Evolutionary conservation across 2,329 filamentous ascomycete genomes (phyloP).

Genomic region (Alternaria consortialis): DNA sequence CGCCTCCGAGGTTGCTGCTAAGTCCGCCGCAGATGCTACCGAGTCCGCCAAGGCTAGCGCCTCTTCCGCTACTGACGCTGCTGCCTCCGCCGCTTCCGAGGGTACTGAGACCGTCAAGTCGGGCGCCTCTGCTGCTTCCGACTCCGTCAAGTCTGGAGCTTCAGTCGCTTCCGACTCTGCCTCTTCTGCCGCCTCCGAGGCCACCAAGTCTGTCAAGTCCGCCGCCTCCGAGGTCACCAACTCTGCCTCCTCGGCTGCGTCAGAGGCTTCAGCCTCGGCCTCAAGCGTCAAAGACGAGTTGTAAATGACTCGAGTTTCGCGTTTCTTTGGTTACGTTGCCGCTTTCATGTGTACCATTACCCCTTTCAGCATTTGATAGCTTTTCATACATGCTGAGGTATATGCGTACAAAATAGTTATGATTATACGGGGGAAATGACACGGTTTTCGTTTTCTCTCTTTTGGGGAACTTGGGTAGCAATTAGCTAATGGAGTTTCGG

Average conservation of each 20-base stretch:
- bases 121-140: slow-evolving; percentile 45
- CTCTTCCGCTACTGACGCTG: slow-evolving; percentile 48
- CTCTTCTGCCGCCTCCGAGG: slow-evolving; percentile 26
- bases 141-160: slow-evolving; percentile 52
- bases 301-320: slow-evolving; percentile 60
- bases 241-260: slow-evolving; percentile 40
- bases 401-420: slow-evolving; percentile 38
- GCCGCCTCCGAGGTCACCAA: slow-evolving; percentile 46
- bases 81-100: slow-evolving; percentile 40
- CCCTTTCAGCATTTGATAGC: slow-evolving; percentile 30
- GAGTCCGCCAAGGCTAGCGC: slow-evolving; percentile 57
- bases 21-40: slow-evolving; percentile 46
- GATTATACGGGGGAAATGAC: slow-evolving; percentile 29
- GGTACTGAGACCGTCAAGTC: slow-evolving; percentile 51
- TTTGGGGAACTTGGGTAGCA: slow-evolving; percentile 28
- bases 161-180: slow-evolving; percentile 45
- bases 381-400: slow-evolving; percentile 24
- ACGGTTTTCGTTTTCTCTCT: slow-evolving; percentile 21
- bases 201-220: slow-evolving; percentile 41
- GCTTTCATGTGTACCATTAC: slow-evolving; percentile 30
- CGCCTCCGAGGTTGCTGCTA: slow-evolving; percentile 43
- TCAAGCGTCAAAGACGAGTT: slow-evolving; percentile 73
- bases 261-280: slow-evolving; percentile 20
- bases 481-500: slow-evolving; percentile 43
- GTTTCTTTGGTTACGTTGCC: slow-evolving; percentile 25